Conservation (phyloP, 768 basidiomycete genomes). For the Gloeostereum incarnatum region DNA sequence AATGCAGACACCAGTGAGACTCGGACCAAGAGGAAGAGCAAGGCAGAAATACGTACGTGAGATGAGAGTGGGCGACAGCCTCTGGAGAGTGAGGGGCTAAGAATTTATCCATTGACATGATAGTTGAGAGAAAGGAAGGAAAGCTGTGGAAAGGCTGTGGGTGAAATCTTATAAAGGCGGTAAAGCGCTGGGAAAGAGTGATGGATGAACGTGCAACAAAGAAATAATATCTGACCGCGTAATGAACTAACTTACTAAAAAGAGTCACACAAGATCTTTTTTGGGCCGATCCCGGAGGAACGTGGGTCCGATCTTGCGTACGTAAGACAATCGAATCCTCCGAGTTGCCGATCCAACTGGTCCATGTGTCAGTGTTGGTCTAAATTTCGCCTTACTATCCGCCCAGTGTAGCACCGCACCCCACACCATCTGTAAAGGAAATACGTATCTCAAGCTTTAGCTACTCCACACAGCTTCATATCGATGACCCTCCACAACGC, state of each 20-base stretch:
- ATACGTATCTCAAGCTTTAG: no score
- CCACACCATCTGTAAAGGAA: no score
- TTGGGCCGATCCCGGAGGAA: background rate
- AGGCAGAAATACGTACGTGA: constrained; percentile 39
- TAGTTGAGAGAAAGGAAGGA: constrained; percentile 8
- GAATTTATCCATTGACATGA: constrained; percentile 52
- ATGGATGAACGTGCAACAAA: constrained; percentile 8
- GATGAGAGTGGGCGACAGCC: constrained; percentile 57
- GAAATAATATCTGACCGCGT: constrained; percentile 7
- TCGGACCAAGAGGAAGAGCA: background rate
- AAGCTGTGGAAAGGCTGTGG: constrained; percentile 8
- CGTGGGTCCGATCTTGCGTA: constrained; percentile 1
- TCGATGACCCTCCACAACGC: no score
- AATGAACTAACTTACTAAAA: background rate
- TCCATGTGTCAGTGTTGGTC: no score
- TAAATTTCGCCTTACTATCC: no score
- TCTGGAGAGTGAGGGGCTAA: constrained; percentile 68
- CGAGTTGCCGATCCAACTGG: no score
- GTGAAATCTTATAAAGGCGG: no score
- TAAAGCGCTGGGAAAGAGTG: constrained; percentile 10
- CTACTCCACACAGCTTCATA: no score
- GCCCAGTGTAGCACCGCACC: no score
- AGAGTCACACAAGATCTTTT: background rate
- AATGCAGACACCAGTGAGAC: constrained; percentile 11
- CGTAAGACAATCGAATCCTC: no score